phyloP scores from a whole-genome alignment of 202 grass and related monocot genomes.

The Zoysia matrella region DNA sequence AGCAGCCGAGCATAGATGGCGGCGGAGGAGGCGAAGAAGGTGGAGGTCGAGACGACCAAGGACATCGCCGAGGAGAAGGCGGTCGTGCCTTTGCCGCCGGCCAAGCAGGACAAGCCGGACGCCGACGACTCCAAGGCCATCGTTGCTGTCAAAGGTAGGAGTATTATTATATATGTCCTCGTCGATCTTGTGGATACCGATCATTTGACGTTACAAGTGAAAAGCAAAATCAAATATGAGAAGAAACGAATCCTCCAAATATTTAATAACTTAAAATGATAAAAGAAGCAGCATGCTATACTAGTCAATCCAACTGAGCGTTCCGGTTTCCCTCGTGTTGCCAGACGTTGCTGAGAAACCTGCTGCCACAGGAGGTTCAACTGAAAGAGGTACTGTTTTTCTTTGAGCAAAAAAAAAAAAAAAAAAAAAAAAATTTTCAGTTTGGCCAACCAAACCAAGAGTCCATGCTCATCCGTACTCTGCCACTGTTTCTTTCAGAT shows the following conservation, averaged over 20 bases:
- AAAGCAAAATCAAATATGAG: background rate
- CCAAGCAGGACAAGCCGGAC: slow-evolving; percentile 25
- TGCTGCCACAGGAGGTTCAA: slow-evolving; percentile 37
- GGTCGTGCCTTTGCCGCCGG: slow-evolving; percentile 46
- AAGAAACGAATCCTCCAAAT: background rate
- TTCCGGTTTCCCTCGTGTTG: background rate
- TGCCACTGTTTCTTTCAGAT: slow-evolving; percentile 41
- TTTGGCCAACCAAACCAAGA: background rate
- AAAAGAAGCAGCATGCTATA: background rate
- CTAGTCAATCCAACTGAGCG: background rate
- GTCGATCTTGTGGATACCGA: no score
- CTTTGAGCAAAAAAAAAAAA: background rate
- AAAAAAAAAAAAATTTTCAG: background rate
- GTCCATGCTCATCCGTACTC: background rate
- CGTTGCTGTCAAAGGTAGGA: slow-evolving; percentile 58
- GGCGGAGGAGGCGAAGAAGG: slow-evolving; percentile 61
- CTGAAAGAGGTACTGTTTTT: slow-evolving; percentile 51
- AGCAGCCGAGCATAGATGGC: slow-evolving; percentile 36
- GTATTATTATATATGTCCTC: no score
- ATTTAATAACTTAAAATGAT: background rate
- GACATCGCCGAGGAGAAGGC: slow-evolving; percentile 95
- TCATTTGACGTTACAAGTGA: no score
- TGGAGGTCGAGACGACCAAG: slow-evolving; percentile 70
- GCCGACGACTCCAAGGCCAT: slow-evolving; percentile 68
- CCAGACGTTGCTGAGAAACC: slow-evolving; percentile 42